phyloP scores from a whole-genome alignment of 2,329 filamentous ascomycete species.

The Clarireedia sp. region DNA sequence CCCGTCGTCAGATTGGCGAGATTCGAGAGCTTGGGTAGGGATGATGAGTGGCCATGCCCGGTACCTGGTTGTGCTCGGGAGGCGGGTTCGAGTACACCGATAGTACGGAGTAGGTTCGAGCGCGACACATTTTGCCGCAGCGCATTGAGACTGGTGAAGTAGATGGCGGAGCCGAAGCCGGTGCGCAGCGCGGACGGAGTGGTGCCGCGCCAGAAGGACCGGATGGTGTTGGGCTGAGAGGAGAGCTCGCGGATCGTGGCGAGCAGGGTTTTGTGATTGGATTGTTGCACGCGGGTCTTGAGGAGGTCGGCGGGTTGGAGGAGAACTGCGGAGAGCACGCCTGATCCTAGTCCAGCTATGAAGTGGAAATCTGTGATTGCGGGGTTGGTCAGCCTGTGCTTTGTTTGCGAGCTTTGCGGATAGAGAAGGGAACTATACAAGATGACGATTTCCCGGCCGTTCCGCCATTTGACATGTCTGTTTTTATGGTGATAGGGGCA shows the following conservation, averaged over 20 bases:
- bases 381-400: background rate
- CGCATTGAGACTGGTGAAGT: conserved; percentile 82
- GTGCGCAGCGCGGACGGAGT: conserved; percentile 89
- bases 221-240: conserved; percentile 52
- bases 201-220: conserved; percentile 84
- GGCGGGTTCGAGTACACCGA: conserved; percentile 23
- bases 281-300: conserved; percentile 93
- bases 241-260: conserved; percentile 64
- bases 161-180: conserved; percentile 85
- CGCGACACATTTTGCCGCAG: conserved; percentile 61
- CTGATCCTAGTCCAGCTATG: conserved; percentile 77
- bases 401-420: background rate
- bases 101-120: conserved; percentile 32
- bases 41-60: conserved; percentile 47
- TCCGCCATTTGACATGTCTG: conserved; percentile 43
- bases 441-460: conserved; percentile 41
- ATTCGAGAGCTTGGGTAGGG: conserved; percentile 74
- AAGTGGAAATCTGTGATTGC: conserved; percentile 66
- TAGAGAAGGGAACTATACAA: conserved; percentile 31
- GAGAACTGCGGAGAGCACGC: conserved; percentile 78
- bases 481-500: conserved; percentile 17
- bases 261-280: conserved; percentile 60
- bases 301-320: conserved; percentile 93
- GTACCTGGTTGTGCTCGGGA: conserved; percentile 2
- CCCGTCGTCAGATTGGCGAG: conserved; percentile 80